Base-by-base conservation (phyloP, 2,329 filamentous ascomycete genomes). In the Colletotrichum karsti region DNA sequence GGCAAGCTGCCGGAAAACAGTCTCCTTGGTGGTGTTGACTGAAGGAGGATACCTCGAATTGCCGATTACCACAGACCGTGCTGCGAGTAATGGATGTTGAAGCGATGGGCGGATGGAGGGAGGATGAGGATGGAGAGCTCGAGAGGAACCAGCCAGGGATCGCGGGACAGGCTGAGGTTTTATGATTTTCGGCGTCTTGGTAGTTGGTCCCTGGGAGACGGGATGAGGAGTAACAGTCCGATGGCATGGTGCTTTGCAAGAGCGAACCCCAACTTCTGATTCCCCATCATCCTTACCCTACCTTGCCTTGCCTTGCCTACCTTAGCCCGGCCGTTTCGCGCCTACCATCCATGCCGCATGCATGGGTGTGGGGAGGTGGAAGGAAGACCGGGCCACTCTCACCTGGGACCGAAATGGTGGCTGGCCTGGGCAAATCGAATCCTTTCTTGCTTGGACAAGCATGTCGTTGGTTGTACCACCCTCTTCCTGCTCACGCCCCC, bases 131-230 rank as follows among this genome's bases (percentile, higher is more conserved):
- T 56, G 58, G 59, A 61, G 30, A 62, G 50, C 64, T 64, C 42
- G 37, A 62, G 67, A 66, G 50, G 54, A 60, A 42, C 8, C 46
- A 50, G 50, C 55, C 48, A 66, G 51, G 57, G 67, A 69, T 61
- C 46, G 58, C 37, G 67, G 67, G 62, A 58, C 58, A 46, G 22
- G 58, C 53, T 56, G 54, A 61, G 69, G 56, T 67, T 70, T 70
- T 70, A 70, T 70, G 62, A 69, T 54, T 64, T 70, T 70, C 54
- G 39, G 46, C n/a, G 9, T 35, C 42, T n/a, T 42, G 10, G n/a
- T n/a, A n/a, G n/a, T n/a, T n/a, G n/a, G 24, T 63, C 37, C 15
- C 46, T 53, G 48, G 18, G 33, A 53, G 46, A 62, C 26, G 64
- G 64, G 60, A 54, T 30, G 51, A 48, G 61, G 58, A 62, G 50